Conservation (phyloP, 192 early-diverging fungal genomes). For the Coemansia sp. region DNA sequence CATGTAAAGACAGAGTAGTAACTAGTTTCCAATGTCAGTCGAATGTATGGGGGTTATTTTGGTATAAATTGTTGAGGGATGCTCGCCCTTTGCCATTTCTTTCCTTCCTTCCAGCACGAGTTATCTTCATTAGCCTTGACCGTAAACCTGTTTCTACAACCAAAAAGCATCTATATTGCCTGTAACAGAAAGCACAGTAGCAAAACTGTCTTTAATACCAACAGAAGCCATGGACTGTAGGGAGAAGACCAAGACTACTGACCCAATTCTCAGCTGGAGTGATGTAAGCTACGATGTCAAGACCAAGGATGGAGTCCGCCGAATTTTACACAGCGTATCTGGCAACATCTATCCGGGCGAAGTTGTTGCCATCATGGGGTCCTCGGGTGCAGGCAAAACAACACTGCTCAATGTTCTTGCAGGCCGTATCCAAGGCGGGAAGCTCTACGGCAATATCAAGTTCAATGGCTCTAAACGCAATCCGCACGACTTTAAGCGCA, state of each 20-base stretch:
- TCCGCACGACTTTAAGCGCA: conserved; percentile 44
- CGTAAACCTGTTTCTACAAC: too few relatives aligned
- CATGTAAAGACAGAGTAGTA: too few relatives aligned
- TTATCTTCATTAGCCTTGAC: too few relatives aligned
- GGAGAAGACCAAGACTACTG: background rate
- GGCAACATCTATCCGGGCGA: conserved; percentile 70
- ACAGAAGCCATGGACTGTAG: too few relatives aligned
- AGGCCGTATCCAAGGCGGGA: conserved; percentile 60
- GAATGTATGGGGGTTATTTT: too few relatives aligned
- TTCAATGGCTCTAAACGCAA: conserved; percentile 50
- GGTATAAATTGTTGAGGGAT: too few relatives aligned
- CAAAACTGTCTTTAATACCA: too few relatives aligned
- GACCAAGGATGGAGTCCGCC: conserved; percentile 29
- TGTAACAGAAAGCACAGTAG: too few relatives aligned
- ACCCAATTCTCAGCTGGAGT: conserved; percentile 36
- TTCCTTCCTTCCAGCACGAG: too few relatives aligned
- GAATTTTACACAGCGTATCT: conserved; percentile 65
- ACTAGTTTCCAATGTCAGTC: too few relatives aligned
- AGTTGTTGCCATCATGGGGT: conserved; percentile 87
- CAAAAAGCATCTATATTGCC: too few relatives aligned
- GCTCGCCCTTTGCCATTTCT: too few relatives aligned
- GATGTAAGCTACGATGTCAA: conserved; percentile 46
- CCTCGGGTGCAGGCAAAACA: conserved; percentile 86
- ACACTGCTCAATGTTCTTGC: conserved; percentile 74
- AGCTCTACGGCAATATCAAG: conserved; percentile 56